Base-by-base conservation (phyloP, 441 rosid species). In the Arabidopsis hybrid region DNA sequence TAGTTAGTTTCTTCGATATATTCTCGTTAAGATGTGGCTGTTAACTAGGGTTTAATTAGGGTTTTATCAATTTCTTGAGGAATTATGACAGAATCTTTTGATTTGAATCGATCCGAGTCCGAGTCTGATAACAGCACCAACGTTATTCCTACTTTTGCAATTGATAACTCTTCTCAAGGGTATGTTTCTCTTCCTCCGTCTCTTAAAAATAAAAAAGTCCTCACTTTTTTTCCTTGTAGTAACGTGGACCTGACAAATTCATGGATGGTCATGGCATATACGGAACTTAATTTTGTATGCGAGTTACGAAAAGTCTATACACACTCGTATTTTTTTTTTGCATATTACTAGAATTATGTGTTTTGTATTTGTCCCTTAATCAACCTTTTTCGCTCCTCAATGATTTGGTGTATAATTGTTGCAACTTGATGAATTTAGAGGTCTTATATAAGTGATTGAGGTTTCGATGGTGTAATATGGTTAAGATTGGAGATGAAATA, bases 91-190 rank as follows among this genome's bases (percentile, higher is more conserved):
- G 57, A 69, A 36, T 58, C 65, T 17, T 26, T 26, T 9, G 36
- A 65, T 65, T 50, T 36, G 49, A 67, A 14, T 35, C 57, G 29
- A 46, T 51, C 57, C 10, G 57, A 51, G 12, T 46, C 36, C 1
- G 8, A 69, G 10, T 69, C 29, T 47, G 58, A 59, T 58, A 21
- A 46, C 14, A 21, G 0, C 13, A 11, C 35, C 21, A 12, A 69
- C 46, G 58, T 34, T 59, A n/a, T 39, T 47, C 43, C 69, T 35
- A 47, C 66, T 18, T 47, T 60, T 47, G 59, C 7, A 6, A 26
- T 21, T 47, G 66, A 70, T 26, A 26, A 26, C 49, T 58, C 46
- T 18, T 1, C 14, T 46, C 38, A 2, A n/a, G 6, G 65, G 74
- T 59, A 21, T 59, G 58, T 3, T 36, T n/a, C 8, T 47, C 2